Percentiles rank a stretch among this genome's conserved stretches.
Conservation (phyloP, 129 eudicot species). For the Escallonia rubra region DNA sequence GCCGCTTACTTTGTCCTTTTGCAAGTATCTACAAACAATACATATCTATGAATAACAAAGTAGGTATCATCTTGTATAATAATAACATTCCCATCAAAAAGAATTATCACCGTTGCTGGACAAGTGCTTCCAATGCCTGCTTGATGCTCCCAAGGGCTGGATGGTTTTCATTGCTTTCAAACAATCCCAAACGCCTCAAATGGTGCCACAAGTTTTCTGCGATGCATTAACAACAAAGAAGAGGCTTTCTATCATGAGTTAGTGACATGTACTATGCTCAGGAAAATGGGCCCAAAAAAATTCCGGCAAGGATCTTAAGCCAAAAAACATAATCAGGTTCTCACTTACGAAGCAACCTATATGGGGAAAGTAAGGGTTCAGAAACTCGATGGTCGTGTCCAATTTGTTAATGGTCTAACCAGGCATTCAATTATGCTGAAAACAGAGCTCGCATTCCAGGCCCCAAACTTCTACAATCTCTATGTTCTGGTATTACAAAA, state of each 20-base stretch:
- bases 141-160: constrained; percentile 58
- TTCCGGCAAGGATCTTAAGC: background rate
- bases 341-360: too few species aligned
- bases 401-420: too few species aligned
- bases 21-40: constrained; percentile 56
- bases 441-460: background rate
- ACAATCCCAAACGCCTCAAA: constrained; percentile 75
- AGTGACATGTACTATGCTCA: background rate
- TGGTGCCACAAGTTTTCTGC: constrained; percentile 94
- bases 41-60: constrained; percentile 15
- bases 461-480: background rate
- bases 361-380: too few species aligned
- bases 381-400: too few species aligned
- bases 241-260: too few species aligned
- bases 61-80: background rate
- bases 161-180: constrained; percentile 69
- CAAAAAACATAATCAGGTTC: background rate
- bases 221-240: constrained; percentile 9
- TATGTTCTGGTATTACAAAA: background rate
- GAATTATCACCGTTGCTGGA: constrained; percentile 72
- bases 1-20: constrained; percentile 79
- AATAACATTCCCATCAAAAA: background rate
- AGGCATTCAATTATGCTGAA: too few species aligned
- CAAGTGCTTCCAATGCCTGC: constrained; percentile 71
- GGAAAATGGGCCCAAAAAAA: background rate